Conservation (phyloP, 2,329 filamentous ascomycete species). For the Alternaria arbusti region DNA sequence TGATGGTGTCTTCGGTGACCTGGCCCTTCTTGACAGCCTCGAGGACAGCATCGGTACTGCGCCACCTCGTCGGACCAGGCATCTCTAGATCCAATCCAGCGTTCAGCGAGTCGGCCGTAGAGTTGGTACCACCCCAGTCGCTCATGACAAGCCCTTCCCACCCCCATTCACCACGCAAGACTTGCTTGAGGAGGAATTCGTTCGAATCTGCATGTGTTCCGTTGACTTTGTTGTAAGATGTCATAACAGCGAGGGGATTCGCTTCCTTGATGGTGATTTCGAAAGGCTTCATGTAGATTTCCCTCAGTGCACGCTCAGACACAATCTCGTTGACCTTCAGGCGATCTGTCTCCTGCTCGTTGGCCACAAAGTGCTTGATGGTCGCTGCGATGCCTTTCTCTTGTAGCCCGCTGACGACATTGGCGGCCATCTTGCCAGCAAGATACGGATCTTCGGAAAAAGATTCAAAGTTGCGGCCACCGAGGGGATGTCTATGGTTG, state of each 20-base stretch:
- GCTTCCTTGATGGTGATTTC: conserved; percentile 75
- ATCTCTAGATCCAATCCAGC: conserved; percentile 48
- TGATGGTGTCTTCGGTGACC: conserved; percentile 49
- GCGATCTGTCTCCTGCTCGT: conserved; percentile 74
- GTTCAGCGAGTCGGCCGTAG: conserved; percentile 43
- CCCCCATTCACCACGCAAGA: conserved; percentile 75
- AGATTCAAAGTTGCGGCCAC: conserved; percentile 80
- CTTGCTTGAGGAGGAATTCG: conserved; percentile 67
- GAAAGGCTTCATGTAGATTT: conserved; percentile 64
- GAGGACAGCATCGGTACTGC: conserved; percentile 67
- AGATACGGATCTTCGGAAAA: conserved; percentile 74
- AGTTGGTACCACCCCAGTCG: conserved; percentile 63
- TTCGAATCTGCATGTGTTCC: conserved; percentile 72
- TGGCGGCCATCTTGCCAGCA: conserved; percentile 70
- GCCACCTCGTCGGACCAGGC: conserved; percentile 67
- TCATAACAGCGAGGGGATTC: conserved; percentile 73
- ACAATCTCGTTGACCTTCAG: conserved; percentile 57
- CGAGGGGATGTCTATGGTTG: conserved; percentile 79
- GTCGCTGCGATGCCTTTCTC: conserved; percentile 70
- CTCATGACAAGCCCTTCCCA: conserved; percentile 72
- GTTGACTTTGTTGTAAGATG: conserved; percentile 76
- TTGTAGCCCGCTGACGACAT: conserved; percentile 67
- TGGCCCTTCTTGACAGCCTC: conserved; percentile 55
- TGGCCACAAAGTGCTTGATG: conserved; percentile 77
- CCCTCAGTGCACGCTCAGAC: conserved; percentile 64